Evolutionary conservation across 768 basidiomycete species (phyloP).

Genomic region (Daedaleopsis sinensis): DNA sequence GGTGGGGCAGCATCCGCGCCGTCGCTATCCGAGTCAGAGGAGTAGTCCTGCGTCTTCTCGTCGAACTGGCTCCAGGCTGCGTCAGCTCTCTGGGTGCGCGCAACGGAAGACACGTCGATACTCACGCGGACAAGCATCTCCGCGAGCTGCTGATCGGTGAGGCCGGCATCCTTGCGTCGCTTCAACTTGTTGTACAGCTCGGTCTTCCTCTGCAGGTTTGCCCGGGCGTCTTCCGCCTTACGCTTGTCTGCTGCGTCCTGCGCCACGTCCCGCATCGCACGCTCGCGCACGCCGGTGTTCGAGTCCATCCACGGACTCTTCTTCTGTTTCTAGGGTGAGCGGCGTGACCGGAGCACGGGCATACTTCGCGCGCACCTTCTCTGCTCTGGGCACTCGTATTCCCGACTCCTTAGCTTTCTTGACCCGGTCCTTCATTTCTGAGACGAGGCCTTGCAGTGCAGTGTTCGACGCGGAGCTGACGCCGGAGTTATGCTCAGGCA

Average conservation of each 20-base stretch:
- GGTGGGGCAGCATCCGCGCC: constrained; percentile 52
- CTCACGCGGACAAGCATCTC: constrained; percentile 78
- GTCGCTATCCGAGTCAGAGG: constrained; percentile 63
- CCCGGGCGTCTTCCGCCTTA: constrained; percentile 72
- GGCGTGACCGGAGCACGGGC: neutral
- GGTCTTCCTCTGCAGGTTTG: constrained; percentile 75
- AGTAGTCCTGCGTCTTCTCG: constrained; percentile 49
- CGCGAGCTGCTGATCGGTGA: constrained; percentile 76
- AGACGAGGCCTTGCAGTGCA: constrained; percentile 70
- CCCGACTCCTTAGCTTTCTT: constrained; percentile 67
- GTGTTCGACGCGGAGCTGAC: constrained; percentile 77
- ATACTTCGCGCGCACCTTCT: constrained; percentile 54
- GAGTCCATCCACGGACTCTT: constrained; percentile 68
- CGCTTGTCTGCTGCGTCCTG: constrained; percentile 69
- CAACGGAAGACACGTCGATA: constrained; percentile 6
- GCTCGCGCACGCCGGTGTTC: constrained; percentile 71
- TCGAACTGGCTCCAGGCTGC: constrained; percentile 57
- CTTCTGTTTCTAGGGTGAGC: constrained; percentile 3
- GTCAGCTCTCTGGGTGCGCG: constrained; percentile 2
- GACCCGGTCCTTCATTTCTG: constrained; percentile 60
- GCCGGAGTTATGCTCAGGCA: constrained; percentile 51
- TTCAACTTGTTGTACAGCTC: constrained; percentile 78
- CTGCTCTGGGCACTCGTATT: constrained; percentile 56
- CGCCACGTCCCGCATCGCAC: constrained; percentile 70
- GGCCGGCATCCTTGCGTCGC: constrained; percentile 77